Evolutionary conservation across 2,329 filamentous ascomycete species (phyloP).

Genomic region (Nectriaceae sp.): DNA sequence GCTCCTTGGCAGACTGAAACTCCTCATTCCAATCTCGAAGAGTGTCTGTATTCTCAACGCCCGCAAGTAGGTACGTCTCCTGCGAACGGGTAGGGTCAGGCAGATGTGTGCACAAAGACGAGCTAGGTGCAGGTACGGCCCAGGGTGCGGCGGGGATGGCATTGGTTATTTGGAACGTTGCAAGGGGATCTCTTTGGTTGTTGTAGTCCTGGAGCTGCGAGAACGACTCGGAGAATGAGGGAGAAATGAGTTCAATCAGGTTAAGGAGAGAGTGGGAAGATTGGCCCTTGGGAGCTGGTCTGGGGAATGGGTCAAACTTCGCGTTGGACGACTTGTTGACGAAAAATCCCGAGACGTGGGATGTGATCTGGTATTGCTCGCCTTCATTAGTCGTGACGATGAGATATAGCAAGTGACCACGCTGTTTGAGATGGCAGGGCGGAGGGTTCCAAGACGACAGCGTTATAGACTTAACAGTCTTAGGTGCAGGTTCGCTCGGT

Average conservation of each 20-base stretch:
- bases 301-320: conserved; percentile 91
- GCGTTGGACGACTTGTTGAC: conserved; percentile 94
- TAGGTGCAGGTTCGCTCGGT: conserved; percentile 69
- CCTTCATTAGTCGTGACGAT: conserved; percentile 89
- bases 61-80: conserved; percentile 87
- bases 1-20: conserved; percentile 93
- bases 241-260: conserved; percentile 76
- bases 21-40: conserved; percentile 99
- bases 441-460: conserved; percentile 96
- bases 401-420: conserved; percentile 90
- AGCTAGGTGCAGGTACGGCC: conserved; percentile 74
- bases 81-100: conserved; percentile 87
- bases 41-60: conserved; percentile 91
- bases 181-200: conserved; percentile 81
- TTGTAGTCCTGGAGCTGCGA: conserved; percentile 80
- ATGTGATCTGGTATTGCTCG: conserved; percentile 91
- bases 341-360: conserved; percentile 92
- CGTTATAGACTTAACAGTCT: conserved; percentile 86
- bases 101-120: conserved; percentile 68
- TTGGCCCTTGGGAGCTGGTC: conserved; percentile 74
- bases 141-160: conserved; percentile 90
- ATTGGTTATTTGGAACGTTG: conserved; percentile 95
- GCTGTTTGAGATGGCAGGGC: conserved; percentile 85
- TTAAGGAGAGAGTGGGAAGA: conserved; percentile 84
- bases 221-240: conserved; percentile 79